These are phyloP conservation scores for Mimosa pudica DNA, from an alignment of 306 rosid genomes.

Conservation along the genomic window DNA sequence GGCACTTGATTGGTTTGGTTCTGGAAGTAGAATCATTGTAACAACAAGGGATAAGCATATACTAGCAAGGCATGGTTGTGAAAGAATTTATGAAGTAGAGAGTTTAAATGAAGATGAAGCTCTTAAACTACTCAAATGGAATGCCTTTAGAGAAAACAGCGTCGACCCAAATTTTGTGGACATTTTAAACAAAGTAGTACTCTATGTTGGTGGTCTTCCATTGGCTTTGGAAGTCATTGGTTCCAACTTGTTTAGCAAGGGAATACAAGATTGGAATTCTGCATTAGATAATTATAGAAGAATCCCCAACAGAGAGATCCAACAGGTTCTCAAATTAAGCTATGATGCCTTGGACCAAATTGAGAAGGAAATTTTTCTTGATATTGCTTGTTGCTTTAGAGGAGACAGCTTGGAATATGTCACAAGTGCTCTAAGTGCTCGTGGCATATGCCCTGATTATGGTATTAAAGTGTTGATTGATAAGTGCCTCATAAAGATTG, in stretches of 20 bases:
- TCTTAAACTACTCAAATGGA: conserved; percentile 17
- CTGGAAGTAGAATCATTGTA: neutral
- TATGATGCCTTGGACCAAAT: neutral
- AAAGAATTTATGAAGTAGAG: neutral
- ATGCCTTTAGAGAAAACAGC: conserved; percentile 21
- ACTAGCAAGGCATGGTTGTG: neutral
- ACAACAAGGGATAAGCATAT: neutral
- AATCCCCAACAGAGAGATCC: neutral
- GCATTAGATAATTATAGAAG: neutral
- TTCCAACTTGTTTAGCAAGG: neutral
- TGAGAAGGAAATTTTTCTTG: neutral
- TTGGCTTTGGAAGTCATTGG: conserved; percentile 12
- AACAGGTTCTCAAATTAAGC: neutral
- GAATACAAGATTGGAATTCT: neutral
- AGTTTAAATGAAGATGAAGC: conserved; percentile 12
- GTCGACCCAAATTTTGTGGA: neutral
- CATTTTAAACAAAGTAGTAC: neutral
- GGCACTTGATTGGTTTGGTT: conserved; percentile 5
- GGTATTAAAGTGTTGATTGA: neutral
- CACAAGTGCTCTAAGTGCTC: neutral
- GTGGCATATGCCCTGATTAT: neutral
- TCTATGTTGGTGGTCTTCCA: neutral
- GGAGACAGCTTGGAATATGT: neutral
- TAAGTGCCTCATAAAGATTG: conserved; percentile 13
- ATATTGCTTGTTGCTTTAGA: neutral